phyloP scores from a whole-genome alignment of 768 basidiomycete genomes.

The Galerina marginata region DNA sequence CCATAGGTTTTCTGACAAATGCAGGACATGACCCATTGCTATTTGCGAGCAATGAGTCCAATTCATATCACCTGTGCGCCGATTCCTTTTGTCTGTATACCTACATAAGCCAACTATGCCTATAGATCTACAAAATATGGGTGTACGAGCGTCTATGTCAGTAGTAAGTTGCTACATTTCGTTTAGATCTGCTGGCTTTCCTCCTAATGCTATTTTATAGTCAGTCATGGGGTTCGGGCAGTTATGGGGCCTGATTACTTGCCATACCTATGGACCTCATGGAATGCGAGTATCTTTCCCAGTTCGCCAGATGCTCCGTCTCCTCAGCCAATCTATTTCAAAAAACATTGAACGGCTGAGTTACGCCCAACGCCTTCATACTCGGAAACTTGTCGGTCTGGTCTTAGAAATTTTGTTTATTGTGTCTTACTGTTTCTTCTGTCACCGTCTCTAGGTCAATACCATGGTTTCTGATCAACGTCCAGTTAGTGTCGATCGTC shows the following conservation, averaged over 20 bases:
- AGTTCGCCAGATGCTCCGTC: conserved; percentile 80
- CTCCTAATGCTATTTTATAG: conserved; percentile 32
- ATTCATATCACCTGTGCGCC: conserved; percentile 78
- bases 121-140: conserved; percentile 79
- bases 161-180: conserved; percentile 51
- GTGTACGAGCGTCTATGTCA: conserved; percentile 86
- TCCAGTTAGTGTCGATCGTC: conserved; percentile 43
- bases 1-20: background rate
- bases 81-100: background rate
- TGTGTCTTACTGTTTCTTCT: conserved; percentile 2
- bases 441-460: conserved; percentile 58
- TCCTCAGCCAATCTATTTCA: conserved; percentile 80
- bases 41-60: conserved; percentile 86
- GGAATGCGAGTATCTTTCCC: conserved; percentile 91
- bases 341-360: conserved; percentile 80
- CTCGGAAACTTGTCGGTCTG: conserved; percentile 70
- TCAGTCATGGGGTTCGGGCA: conserved; percentile 81
- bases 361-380: conserved; percentile 76
- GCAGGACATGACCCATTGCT: conserved; percentile 84
- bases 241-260: conserved; percentile 82
- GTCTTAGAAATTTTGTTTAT: conserved; percentile 2
- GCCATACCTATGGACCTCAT: conserved; percentile 75
- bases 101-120: background rate
- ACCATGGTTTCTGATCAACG: conserved; percentile 69
- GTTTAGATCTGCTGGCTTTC: background rate